These are phyloP conservation scores for Coccomyxa sp. DNA, from an alignment of 139 green algal species.

Conservation along the genomic window DNA sequence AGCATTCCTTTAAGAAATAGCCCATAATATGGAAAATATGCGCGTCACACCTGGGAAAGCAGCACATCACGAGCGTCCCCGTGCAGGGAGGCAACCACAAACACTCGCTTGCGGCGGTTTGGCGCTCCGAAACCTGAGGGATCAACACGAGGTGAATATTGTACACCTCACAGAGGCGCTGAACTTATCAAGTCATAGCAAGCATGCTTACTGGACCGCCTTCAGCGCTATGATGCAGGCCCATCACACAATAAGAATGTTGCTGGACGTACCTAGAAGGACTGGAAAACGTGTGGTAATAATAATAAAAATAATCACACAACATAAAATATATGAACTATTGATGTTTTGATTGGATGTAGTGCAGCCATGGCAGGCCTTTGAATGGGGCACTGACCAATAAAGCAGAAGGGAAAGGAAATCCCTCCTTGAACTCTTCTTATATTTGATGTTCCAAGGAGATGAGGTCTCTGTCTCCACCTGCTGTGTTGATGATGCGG, in stretches of 20 bases:
- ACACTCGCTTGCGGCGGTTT: conserved; percentile 72
- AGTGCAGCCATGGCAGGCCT: not conserved
- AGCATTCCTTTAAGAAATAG: not conserved
- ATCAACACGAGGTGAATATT: not conserved
- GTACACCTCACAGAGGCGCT: not conserved
- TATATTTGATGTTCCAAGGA: not conserved
- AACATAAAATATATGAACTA: not conserved
- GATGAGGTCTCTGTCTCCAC: conserved; percentile 12
- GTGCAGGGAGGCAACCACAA: conserved; percentile 77
- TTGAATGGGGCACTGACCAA: not conserved
- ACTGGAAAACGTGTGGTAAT: too few relatives aligned
- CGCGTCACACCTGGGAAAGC: conserved; percentile 41
- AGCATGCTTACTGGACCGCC: not conserved
- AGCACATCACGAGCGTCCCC: conserved; percentile 85
- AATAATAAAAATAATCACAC: too few relatives aligned
- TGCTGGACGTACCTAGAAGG: too few relatives aligned
- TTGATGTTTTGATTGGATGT: not conserved
- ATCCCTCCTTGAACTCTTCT: not conserved
- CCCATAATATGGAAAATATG: not conserved
- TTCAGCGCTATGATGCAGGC: not conserved
- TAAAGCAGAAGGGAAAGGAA: not conserved
- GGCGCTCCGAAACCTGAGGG: conserved; percentile 75
- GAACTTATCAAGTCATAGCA: not conserved
- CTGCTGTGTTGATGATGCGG: conserved; percentile 61
- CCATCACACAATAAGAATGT: too few relatives aligned